Evolutionary conservation across 75 land plant species (phyloP).

Genomic region (Azolla pinnata): DNA sequence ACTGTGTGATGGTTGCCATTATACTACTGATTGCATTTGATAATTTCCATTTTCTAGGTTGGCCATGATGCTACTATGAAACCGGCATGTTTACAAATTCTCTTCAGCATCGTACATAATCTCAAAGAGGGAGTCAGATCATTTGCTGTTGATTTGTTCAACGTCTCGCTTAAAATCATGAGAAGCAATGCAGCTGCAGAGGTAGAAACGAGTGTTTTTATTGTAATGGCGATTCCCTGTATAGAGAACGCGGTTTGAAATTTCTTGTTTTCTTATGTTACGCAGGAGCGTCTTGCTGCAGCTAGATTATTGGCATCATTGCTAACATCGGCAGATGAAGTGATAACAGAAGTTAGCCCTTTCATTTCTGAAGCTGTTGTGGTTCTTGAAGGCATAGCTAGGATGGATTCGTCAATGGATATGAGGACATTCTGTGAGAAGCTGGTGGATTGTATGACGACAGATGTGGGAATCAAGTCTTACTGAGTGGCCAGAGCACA

Average conservation of each 20-base stretch:
- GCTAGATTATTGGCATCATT: slow-evolving; percentile 63
- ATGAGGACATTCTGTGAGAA: slow-evolving; percentile 45
- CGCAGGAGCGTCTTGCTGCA: slow-evolving; percentile 61
- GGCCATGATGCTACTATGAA: slow-evolving; percentile 24
- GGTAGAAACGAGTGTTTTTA: slow-evolving; percentile 9
- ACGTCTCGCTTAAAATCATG: slow-evolving; percentile 37
- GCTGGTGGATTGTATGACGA: slow-evolving; percentile 22
- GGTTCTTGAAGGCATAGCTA: slow-evolving; percentile 31
- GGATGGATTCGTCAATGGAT: slow-evolving; percentile 40
- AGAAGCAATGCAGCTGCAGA: slow-evolving; percentile 31
- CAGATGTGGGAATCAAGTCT: no score
- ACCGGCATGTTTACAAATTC: slow-evolving; percentile 55
- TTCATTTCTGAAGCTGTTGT: slow-evolving; percentile 39
- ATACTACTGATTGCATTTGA: no score
- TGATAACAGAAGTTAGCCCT: slow-evolving; percentile 39
- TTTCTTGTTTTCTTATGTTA: neutral
- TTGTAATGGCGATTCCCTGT: no score
- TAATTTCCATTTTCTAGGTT: slow-evolving; percentile 40
- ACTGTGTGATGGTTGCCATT: no score
- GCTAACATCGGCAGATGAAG: slow-evolving; percentile 43
- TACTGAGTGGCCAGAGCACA: no score
- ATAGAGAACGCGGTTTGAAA: no score
- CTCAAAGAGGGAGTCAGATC: slow-evolving; percentile 52
- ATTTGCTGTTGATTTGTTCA: slow-evolving; percentile 42
- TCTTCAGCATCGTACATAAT: slow-evolving; percentile 72